Evolutionary conservation across 371 early-diverging fungal species (phyloP).

Genomic region (Blastocladiella emersonii): DNA sequence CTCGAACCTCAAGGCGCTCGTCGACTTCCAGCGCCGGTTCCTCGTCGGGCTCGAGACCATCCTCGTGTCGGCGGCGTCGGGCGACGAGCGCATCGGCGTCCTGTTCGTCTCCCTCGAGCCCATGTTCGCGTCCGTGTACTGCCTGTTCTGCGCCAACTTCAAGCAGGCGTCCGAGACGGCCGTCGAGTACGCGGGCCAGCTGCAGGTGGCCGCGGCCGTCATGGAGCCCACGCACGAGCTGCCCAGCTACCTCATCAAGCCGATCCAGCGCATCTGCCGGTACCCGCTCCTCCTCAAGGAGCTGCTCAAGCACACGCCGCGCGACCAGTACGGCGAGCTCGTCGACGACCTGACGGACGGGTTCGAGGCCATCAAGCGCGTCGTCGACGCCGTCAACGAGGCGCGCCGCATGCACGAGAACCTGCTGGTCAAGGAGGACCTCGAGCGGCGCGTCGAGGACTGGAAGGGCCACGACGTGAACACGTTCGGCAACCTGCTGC

Average conservation of each 20-base stretch:
- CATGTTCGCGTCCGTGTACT: slow-evolving; percentile 70
- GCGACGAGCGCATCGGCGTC: slow-evolving; percentile 76
- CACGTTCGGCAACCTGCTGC: slow-evolving; percentile 62
- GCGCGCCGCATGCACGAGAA: slow-evolving; percentile 80
- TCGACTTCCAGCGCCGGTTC: slow-evolving; percentile 93
- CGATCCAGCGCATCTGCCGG: slow-evolving; percentile 82
- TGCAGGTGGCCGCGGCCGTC: slow-evolving; percentile 44
- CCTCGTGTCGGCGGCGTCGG: slow-evolving; percentile 41
- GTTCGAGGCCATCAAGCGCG: slow-evolving; percentile 63
- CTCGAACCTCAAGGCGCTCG: slow-evolving; percentile 77
- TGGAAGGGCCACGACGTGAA: slow-evolving; percentile 58
- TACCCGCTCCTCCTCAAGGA: slow-evolving; percentile 79
- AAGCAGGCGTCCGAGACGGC: slow-evolving; percentile 55
- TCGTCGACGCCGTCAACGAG: slow-evolving; percentile 84
- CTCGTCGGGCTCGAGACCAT: slow-evolving; percentile 78
- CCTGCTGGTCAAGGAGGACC: slow-evolving; percentile 50
- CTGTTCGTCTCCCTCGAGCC: slow-evolving; percentile 62
- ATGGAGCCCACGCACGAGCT: slow-evolving; percentile 72
- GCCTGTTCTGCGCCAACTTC: slow-evolving; percentile 88
- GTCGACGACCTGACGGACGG: slow-evolving; percentile 65
- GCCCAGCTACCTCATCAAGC: slow-evolving; percentile 71
- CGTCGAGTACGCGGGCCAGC: slow-evolving; percentile 27
- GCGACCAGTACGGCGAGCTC: slow-evolving; percentile 35
- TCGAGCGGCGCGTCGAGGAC: slow-evolving; percentile 67
- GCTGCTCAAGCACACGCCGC: slow-evolving; percentile 67